Evolutionary conservation across 495 filamentous ascomycete genomes (phyloP), one percentile per base, ranked within the genome.

Genomic region (Aspergillus avenaceus): DNA sequence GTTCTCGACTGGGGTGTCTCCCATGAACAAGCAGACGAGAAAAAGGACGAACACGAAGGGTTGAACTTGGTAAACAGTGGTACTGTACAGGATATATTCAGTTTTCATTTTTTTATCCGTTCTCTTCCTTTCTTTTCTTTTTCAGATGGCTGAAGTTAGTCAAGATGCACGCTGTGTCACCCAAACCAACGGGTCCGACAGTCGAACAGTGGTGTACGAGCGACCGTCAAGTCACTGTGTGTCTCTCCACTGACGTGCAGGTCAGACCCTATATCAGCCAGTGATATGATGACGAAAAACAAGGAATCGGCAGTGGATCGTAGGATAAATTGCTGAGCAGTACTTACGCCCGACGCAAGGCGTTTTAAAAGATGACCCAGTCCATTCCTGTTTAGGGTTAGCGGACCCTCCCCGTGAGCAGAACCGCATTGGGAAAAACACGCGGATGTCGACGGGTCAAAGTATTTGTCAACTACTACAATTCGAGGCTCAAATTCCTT

Each of bases 81-180:
- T n/a, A n/a, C n/a, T n/a, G n/a, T n/a, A n/a, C n/a, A n/a, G n/a
- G n/a, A n/a, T n/a, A n/a, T n/a, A n/a, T n/a, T n/a, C n/a, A n/a
- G n/a, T n/a, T n/a, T n/a, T n/a, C n/a, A n/a, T n/a, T n/a, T n/a
- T n/a, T n/a, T n/a, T n/a, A n/a, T n/a, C n/a, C n/a, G n/a, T n/a
- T n/a, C n/a, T n/a, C n/a, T n/a, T n/a, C n/a, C n/a, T n/a, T n/a
- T n/a, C n/a, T n/a, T n/a, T n/a, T n/a, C n/a, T 36, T 16, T 36
- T 26, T 45, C 49, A 53, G 41, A 40, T 48, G 43, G 41, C 26
- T 27, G 25, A 31, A 19, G 27, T 50, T 37, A 28, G 44, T 48
- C 31, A 50, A 43, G 37, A 36, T 46, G 32, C 38, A 47, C 50
- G 46, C 31, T 26, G 57, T 60, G 53, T 56, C 53, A 60, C 57